Base-by-base conservation (phyloP, 805 yeast genomes). In the Kluyveromyces dobzhanskii region DNA sequence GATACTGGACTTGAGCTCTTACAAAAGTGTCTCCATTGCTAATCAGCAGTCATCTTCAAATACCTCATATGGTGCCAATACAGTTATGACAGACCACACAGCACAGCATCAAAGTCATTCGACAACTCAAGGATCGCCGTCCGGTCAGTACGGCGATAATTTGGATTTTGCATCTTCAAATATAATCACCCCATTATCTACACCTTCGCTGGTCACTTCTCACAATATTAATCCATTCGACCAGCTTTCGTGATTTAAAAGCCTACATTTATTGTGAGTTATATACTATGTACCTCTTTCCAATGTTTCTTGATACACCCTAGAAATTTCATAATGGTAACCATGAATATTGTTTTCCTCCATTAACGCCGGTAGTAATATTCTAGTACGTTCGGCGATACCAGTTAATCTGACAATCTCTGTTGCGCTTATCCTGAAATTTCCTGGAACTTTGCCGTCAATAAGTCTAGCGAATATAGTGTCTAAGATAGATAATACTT, bases 1-100 rank as follows among this genome's bases (percentile, higher is more conserved):
- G n/a, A 69, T 85, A 49, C 63, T 88, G 31, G 96, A 88, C 55
- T 68, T 72, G 30, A 75, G 82, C 43, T 67, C 80, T 13, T 74
- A 70, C 54, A 63, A 67, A 40, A 52, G 50, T 19, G 60, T 56
- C 11, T 39, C 51, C 12, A 44, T 39, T 25, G 32, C 41, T 10
- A 32, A 38, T 10, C 45, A 43, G 25, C 43, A 33, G 17, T 30
- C 38, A 21, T 36, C 37, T 24, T 17, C 24, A 21, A 21, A 21
- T 9, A 6, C 24, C 9, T 21, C 24, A 21, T 21, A 21, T 21
- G 24, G 24, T 21, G 24, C 24, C 6, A 21, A 9, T 21, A 6
- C 24, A 6, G 24, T 21, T 21, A n/a, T n/a, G n/a, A n/a, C n/a
- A n/a, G n/a, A n/a, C n/a, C n/a, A n/a, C n/a, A n/a, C n/a, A n/a